Conservation (phyloP, 75 land plant species). For the Cunninghamia lanceolata region DNA sequence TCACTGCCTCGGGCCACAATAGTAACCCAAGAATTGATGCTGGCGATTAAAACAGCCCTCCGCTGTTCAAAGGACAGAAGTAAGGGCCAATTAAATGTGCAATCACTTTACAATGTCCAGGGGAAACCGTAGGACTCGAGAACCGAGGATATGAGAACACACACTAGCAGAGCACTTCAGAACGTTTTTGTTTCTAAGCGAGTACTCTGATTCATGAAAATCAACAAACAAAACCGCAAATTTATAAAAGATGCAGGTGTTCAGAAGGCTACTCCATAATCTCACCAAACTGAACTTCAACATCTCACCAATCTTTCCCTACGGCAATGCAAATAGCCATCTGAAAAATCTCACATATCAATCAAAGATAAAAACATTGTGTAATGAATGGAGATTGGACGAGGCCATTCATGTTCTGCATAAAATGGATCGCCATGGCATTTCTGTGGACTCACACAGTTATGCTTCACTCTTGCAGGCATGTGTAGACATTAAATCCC, state of each 20-base stretch:
- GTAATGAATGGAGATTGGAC: not conserved
- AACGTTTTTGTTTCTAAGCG: too few species aligned
- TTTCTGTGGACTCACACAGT: not conserved
- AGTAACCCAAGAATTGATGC: too few species aligned
- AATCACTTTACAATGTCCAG: too few species aligned
- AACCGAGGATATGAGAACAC: too few species aligned
- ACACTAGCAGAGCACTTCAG: too few species aligned
- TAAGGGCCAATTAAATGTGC: too few species aligned
- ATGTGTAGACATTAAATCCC: not conserved
- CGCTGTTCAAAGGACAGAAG: too few species aligned
- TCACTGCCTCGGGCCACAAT: too few species aligned
- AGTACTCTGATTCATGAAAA: not conserved
- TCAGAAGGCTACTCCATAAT: not conserved
- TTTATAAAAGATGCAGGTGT: not conserved
- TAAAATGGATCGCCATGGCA: not conserved
- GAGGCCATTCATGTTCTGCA: not conserved
- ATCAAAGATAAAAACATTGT: not conserved
- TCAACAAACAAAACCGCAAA: not conserved
- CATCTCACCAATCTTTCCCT: not conserved
- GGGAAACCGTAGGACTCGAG: too few species aligned
- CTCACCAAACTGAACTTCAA: not conserved
- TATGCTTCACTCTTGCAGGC: not conserved
- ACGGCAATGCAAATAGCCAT: not conserved
- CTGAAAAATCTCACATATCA: not conserved
- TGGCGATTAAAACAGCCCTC: too few species aligned